Percentiles rank a stretch among this genome's conserved stretches.
Evolutionary conservation across 176 grass and related monocot genomes (phyloP).

Genomic region (Rhynchospora tenuis): DNA sequence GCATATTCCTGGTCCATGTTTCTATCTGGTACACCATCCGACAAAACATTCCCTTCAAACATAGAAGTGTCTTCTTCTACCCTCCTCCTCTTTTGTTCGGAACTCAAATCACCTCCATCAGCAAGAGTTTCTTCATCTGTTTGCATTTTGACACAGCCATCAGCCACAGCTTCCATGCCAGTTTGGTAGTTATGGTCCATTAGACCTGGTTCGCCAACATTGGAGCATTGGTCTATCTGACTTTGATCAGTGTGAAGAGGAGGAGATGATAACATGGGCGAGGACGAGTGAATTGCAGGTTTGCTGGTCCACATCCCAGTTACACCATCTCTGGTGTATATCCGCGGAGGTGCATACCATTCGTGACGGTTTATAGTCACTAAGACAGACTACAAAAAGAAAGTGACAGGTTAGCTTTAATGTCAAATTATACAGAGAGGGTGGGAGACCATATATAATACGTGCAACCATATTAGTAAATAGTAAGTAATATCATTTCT

Average conservation of each 20-base stretch:
- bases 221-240: slow-evolving; percentile 34
- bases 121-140: slow-evolving; percentile 64
- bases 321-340: slow-evolving; percentile 75
- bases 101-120: slow-evolving; percentile 47
- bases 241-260: slow-evolving; percentile 30
- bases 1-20: slow-evolving; percentile 20
- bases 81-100: slow-evolving; percentile 73
- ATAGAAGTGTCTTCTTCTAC: slow-evolving; percentile 55
- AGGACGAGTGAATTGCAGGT: slow-evolving; percentile 46
- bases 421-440: neutral
- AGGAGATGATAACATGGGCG: slow-evolving; percentile 46
- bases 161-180: slow-evolving; percentile 51
- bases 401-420: slow-evolving; percentile 1
- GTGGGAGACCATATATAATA: too few species aligned
- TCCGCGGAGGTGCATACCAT: slow-evolving; percentile 84
- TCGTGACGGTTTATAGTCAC: slow-evolving; percentile 90
- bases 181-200: slow-evolving; percentile 62
- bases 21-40: slow-evolving; percentile 45
- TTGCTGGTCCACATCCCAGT: slow-evolving; percentile 80
- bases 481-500: neutral
- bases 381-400: slow-evolving; percentile 66
- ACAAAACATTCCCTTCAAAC: slow-evolving; percentile 58
- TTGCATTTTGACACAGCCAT: slow-evolving; percentile 74
- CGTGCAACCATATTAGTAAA: neutral
- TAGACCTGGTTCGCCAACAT: slow-evolving; percentile 48